These are phyloP conservation scores for Singerocomus inundabilis DNA, from an alignment of 1,284 basidiomycete genomes.

Conservation along the genomic window DNA sequence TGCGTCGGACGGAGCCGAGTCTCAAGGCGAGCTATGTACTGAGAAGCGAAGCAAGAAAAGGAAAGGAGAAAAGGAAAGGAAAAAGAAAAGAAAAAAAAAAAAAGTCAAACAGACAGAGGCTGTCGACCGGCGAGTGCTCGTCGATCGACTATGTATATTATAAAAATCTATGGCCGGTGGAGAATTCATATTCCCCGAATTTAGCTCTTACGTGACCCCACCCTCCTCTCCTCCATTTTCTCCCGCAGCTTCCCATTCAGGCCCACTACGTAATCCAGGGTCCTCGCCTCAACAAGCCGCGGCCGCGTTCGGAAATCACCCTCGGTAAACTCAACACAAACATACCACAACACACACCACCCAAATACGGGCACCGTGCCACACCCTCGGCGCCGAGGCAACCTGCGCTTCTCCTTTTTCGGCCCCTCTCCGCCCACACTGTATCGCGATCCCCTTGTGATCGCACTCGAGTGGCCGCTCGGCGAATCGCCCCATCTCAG, in stretches of 20 bases:
- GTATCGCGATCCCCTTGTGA: constrained; percentile 37
- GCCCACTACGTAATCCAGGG: constrained; percentile 35
- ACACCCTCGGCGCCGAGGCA: constrained; percentile 41
- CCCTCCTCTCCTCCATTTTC: constrained; percentile 32
- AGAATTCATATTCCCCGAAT: constrained; percentile 43
- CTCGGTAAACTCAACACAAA: constrained; percentile 37
- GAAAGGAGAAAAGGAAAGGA: neutral
- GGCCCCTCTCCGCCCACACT: constrained; percentile 29
- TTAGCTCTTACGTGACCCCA: constrained; percentile 34
- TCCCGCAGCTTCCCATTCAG: constrained; percentile 32
- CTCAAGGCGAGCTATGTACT: constrained; percentile 33
- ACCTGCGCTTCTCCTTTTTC: constrained; percentile 23
- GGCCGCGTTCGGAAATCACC: constrained; percentile 41
- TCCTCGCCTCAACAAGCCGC: constrained; percentile 31
- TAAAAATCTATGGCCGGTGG: constrained; percentile 37
- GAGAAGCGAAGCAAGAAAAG: constrained; percentile 9
- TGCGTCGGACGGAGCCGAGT: constrained; percentile 32
- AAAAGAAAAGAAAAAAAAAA: constrained; percentile 13
- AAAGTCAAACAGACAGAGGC: constrained; percentile 30
- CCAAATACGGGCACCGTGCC: constrained; percentile 30
- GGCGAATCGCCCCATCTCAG: constrained; percentile 34
- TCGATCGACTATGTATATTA: constrained; percentile 39
- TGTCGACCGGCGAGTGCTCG: constrained; percentile 27
- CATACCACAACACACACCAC: constrained; percentile 17
- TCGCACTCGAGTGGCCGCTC: constrained; percentile 32